Evolutionary conservation across 2,329 filamentous ascomycete genomes (phyloP).

Genomic region (Aspergillus ruber): DNA sequence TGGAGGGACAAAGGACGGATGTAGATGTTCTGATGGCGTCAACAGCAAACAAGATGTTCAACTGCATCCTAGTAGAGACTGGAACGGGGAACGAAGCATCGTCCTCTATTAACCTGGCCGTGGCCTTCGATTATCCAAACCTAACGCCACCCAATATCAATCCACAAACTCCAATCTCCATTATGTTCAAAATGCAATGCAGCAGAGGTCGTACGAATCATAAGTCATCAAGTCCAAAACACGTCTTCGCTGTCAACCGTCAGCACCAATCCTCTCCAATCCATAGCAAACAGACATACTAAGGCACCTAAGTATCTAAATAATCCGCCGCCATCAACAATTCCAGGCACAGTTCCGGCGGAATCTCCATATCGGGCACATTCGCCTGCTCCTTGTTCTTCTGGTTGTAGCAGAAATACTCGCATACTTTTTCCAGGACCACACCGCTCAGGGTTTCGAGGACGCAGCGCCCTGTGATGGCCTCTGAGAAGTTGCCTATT

Average conservation of each 20-base stretch:
- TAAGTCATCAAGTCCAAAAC: neutral
- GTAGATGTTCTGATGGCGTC: conserved; percentile 33
- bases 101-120: too few relatives aligned
- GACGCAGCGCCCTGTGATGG: conserved; percentile 50
- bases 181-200: neutral
- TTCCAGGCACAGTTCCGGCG: conserved; percentile 59
- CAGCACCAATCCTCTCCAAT: neutral
- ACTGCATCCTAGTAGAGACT: neutral
- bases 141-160: neutral
- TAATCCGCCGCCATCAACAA: conserved; percentile 63
- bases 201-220: neutral
- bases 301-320: conserved; percentile 40
- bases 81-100: neutral
- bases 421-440: conserved; percentile 62
- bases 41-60: too few relatives aligned
- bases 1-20: conserved; percentile 15
- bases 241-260: neutral
- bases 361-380: conserved; percentile 62
- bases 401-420: conserved; percentile 64
- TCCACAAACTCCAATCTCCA: neutral
- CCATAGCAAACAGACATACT: neutral
- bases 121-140: neutral
- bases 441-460: conserved; percentile 58
- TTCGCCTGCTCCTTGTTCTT: conserved; percentile 55
- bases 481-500: conserved; percentile 56